Evolutionary conservation across 148 eudicot species (phyloP).

Genomic region (Oxyria digyna): DNA sequence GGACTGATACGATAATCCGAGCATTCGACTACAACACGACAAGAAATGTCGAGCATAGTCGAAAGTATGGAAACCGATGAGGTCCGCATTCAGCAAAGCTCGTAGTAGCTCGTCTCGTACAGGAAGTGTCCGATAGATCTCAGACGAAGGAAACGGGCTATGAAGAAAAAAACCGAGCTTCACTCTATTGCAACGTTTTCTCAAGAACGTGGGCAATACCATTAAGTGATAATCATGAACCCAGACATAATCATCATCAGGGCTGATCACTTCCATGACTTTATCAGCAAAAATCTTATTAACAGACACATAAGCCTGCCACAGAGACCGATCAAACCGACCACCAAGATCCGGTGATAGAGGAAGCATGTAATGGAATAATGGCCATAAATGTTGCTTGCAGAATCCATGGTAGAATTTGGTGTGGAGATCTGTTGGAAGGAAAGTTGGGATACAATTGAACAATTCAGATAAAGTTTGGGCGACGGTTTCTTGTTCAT

Average conservation of each 20-base stretch:
- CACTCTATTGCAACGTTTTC: slow-evolving; percentile 12
- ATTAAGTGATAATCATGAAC: slow-evolving; percentile 15
- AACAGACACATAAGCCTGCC: slow-evolving; percentile 17
- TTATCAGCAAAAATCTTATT: slow-evolving; percentile 18
- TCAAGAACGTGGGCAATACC: slow-evolving; percentile 14
- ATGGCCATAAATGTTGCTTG: slow-evolving; percentile 80
- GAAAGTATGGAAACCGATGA: slow-evolving; percentile 15
- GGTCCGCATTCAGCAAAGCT: slow-evolving; percentile 12
- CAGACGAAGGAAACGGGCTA: slow-evolving; percentile 15
- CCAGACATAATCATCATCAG: slow-evolving; percentile 16
- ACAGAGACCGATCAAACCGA: slow-evolving; percentile 39
- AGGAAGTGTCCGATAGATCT: slow-evolving; percentile 15
- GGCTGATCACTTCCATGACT: slow-evolving; percentile 18
- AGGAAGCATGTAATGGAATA: slow-evolving; percentile 91
- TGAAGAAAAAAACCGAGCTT: slow-evolving; percentile 16
- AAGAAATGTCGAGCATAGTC: slow-evolving; percentile 15
- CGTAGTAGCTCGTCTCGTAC: slow-evolving; percentile 11
- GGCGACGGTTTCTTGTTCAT: slow-evolving; percentile 67
- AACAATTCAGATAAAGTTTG: slow-evolving; percentile 59
- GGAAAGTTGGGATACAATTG: slow-evolving; percentile 75
- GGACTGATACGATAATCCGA: slow-evolving; percentile 12
- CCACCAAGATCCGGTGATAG: slow-evolving; percentile 77
- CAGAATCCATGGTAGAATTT: slow-evolving; percentile 82
- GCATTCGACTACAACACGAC: slow-evolving; percentile 17
- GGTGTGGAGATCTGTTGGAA: slow-evolving; percentile 57